phyloP scores from a whole-genome alignment of 2,329 filamentous ascomycete species.

The Neofusicoccum sp. region DNA sequence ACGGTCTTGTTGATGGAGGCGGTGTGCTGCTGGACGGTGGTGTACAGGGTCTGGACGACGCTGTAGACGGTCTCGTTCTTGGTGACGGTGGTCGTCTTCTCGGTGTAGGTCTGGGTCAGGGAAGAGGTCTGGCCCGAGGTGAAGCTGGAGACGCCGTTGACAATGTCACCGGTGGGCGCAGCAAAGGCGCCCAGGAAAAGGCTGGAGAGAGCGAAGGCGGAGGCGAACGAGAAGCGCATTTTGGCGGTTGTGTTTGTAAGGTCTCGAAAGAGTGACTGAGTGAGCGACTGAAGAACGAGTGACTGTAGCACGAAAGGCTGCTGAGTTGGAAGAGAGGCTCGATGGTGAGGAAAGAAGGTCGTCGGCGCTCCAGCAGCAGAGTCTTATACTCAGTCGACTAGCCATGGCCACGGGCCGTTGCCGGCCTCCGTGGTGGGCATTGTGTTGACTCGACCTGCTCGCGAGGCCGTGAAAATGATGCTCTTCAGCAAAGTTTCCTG shows the following conservation, averaged over 20 bases:
- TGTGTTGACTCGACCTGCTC: slow-evolving; percentile 1
- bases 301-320: slow-evolving; percentile 18
- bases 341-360: slow-evolving; percentile 17
- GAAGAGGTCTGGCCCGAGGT: not conserved
- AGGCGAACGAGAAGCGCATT: slow-evolving; percentile 18
- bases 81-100: slow-evolving; percentile 14
- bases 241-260: slow-evolving; percentile 15
- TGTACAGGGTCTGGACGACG: slow-evolving; percentile 15
- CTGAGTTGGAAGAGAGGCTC: slow-evolving; percentile 14
- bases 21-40: slow-evolving; percentile 17
- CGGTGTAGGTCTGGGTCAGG: slow-evolving; percentile 9
- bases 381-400: slow-evolving; percentile 17
- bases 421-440: slow-evolving; percentile 3
- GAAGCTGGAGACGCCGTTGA: not conserved
- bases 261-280: slow-evolving; percentile 13
- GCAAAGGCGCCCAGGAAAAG: slow-evolving; percentile 19
- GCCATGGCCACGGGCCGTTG: slow-evolving; percentile 4
- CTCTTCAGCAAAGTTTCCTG: slow-evolving; percentile 13
- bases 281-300: slow-evolving; percentile 14
- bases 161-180: slow-evolving; percentile 14
- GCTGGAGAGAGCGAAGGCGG: slow-evolving; percentile 16
- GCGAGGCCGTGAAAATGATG: slow-evolving; percentile 12
- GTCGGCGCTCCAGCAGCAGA: not conserved
- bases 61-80: slow-evolving; percentile 13
- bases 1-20: slow-evolving; percentile 19